Evolutionary conservation across 352 stramenopile species (phyloP), one percentile per base, ranked within the genome.

Genomic region (Thraustochytrium striatum): DNA sequence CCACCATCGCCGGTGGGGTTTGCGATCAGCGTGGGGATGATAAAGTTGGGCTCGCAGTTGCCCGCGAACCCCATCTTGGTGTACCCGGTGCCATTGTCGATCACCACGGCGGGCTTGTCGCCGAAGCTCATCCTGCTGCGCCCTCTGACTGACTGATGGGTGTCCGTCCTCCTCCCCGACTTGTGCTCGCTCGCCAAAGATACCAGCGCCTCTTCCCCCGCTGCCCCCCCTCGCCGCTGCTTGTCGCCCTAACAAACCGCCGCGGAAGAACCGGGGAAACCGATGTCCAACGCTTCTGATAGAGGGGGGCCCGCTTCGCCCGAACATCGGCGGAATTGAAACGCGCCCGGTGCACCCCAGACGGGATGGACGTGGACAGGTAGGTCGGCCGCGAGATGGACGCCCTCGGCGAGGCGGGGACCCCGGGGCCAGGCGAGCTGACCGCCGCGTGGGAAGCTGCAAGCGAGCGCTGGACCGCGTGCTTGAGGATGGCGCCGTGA

Each of bases 61-160:
- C 93, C 92, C 9, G 94, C 90, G 81, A 96, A 98, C 28, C 94
- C 94, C 87, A 98, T 95, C 87, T 98, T 98, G 52, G 93, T 97
- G 86, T 97, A 97, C 87, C 93, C 93, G 7, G 93, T 97, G 82
- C 93, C 93, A 90, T 97, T 97, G 86, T 98, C 93, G 83, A 98
- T 97, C 41, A 98, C 93, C 50, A 97, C 90, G 43, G 93, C 90
- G n/a, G 93, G 91, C 83, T 96, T 97, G 0, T 75, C 65, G 21
- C 41, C 30, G 5, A 79, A 61, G 61, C 32, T 78, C 70, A 80
- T 80, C 38, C 1, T 78, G 30, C 41, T 21, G 8, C 36, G n/a
- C 7, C 36, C 19, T 55, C 19, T 68, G 25, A 25, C 25, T 55
- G 16, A 55, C 47, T 55, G 47, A 55, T 16, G 25, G 47, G 16